Conservation (phyloP, 2,329 filamentous ascomycete genomes). For the Tricladium varicosporioides region DNA sequence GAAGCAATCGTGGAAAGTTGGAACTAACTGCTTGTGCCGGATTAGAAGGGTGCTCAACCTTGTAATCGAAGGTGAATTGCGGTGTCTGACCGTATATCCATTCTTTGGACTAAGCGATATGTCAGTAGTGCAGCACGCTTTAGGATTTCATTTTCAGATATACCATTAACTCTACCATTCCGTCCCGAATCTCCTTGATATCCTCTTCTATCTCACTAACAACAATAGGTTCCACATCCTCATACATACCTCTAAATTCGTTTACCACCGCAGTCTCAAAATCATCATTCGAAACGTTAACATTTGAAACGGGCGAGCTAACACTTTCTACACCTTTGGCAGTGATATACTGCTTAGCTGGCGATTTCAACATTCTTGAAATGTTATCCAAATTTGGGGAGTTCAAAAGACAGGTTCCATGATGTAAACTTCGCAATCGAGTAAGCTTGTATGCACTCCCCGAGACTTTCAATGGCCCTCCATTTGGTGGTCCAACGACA, state of each 20-base stretch:
- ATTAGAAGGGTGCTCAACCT: not conserved
- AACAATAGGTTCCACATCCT: conserved; percentile 31
- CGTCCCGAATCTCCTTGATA: conserved; percentile 4
- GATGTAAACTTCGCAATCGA: conserved; percentile 76
- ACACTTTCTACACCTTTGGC: conserved; percentile 91
- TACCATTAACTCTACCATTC: conserved; percentile 8
- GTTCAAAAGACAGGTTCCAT: conserved; percentile 83
- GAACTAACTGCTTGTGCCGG: no score
- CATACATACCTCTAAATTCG: conserved; percentile 70
- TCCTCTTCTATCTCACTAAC: conserved; percentile 12
- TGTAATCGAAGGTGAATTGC: conserved; percentile 6
- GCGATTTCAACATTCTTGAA: conserved; percentile 70
- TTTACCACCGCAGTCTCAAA: conserved; percentile 52
- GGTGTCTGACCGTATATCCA: conserved; percentile 16
- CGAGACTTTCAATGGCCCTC: conserved; percentile 70
- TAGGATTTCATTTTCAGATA: not conserved
- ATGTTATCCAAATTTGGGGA: conserved; percentile 73
- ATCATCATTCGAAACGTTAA: conserved; percentile 55
- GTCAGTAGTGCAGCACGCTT: not conserved
- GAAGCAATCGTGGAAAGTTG: no score
- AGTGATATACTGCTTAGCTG: conserved; percentile 71
- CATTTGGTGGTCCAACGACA: conserved; percentile 57
- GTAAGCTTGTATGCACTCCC: conserved; percentile 96
- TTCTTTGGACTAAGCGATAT: conserved; percentile 2
- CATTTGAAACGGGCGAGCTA: conserved; percentile 78